A percentile compares a stretch with the other conserved stretches of the same genome.
These are phyloP conservation scores for Fusarium agapanthi DNA, from an alignment of 2,329 filamentous ascomycete species.

Conservation along the genomic window DNA sequence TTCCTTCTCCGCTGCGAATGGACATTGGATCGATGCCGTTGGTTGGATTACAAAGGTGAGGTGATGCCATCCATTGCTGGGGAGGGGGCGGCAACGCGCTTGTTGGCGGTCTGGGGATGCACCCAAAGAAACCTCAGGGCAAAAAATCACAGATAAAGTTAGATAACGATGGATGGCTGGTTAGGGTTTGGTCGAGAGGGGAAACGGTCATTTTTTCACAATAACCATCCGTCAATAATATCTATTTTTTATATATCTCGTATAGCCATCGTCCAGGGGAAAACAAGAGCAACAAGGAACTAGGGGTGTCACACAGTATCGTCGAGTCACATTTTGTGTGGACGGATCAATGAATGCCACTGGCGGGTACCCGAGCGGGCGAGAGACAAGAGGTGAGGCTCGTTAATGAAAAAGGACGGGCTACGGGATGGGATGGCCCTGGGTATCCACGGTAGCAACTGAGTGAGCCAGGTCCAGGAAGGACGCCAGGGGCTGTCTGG, in stretches of 20 bases:
- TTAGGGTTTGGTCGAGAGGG: neutral
- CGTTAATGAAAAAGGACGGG: constrained; percentile 15
- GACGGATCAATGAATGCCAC: constrained; percentile 20
- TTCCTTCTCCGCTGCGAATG: constrained; percentile 5
- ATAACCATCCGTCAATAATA: neutral
- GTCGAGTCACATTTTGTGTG: constrained; percentile 17
- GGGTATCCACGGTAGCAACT: constrained; percentile 18
- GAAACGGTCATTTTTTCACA: neutral
- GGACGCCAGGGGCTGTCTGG: constrained; percentile 15
- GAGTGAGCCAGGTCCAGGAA: neutral
- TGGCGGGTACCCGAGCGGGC: constrained; percentile 11
- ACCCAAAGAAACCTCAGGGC: constrained; percentile 5
- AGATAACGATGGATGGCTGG: neutral
- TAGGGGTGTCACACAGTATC: neutral
- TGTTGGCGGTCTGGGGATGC: constrained; percentile 28
- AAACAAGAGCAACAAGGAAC: neutral
- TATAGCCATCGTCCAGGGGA: neutral
- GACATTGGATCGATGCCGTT: constrained; percentile 1
- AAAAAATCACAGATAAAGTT: constrained; percentile 1
- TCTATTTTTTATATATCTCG: neutral
- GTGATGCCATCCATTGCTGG: constrained; percentile 29
- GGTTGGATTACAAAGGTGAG: constrained; percentile 23
- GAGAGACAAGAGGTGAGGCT: constrained; percentile 26
- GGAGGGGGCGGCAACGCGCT: constrained; percentile 28
- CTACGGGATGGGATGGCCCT: constrained; percentile 5